A percentile compares a stretch with the other conserved stretches of the same genome.
Evolutionary conservation across 257 asterid species (phyloP).

Genomic region (Solanum megistacrolobum): DNA sequence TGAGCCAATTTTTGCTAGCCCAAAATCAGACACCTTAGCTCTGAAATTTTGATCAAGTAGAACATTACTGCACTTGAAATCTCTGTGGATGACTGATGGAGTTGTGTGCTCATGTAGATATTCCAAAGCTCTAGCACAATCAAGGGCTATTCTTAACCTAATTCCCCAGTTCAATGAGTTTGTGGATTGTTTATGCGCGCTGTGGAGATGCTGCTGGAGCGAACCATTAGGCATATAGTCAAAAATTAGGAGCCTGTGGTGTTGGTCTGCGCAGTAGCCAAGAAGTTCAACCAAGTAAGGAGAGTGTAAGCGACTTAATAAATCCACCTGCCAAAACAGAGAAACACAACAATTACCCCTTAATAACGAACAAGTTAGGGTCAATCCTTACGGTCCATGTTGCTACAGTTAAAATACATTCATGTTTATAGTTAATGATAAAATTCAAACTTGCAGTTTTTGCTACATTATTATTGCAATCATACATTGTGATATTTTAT

Average conservation of each 20-base stretch:
- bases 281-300: slow-evolving; percentile 52
- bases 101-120: slow-evolving; percentile 57
- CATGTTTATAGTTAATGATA: not conserved
- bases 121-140: slow-evolving; percentile 68
- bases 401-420: not conserved
- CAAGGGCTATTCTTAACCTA: slow-evolving; percentile 55
- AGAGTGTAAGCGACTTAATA: slow-evolving; percentile 51
- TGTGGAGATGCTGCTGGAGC: slow-evolving; percentile 51
- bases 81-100: slow-evolving; percentile 72
- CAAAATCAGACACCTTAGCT: slow-evolving; percentile 71
- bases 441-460: not conserved
- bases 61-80: slow-evolving; percentile 60
- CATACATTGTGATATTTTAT: not conserved
- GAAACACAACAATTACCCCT: not conserved
- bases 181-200: not conserved
- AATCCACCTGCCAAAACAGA: slow-evolving; percentile 43
- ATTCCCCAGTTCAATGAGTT: slow-evolving; percentile 41
- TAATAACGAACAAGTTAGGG: not conserved
- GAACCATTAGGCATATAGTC: slow-evolving; percentile 59
- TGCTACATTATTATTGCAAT: not conserved
- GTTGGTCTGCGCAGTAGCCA: slow-evolving; percentile 82
- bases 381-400: not conserved
- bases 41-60: slow-evolving; percentile 49
- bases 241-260: slow-evolving; percentile 51
- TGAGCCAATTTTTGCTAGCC: slow-evolving; percentile 65